These are phyloP conservation scores for Plantago major DNA, from an alignment of 257 asterid species.

Conservation along the genomic window DNA sequence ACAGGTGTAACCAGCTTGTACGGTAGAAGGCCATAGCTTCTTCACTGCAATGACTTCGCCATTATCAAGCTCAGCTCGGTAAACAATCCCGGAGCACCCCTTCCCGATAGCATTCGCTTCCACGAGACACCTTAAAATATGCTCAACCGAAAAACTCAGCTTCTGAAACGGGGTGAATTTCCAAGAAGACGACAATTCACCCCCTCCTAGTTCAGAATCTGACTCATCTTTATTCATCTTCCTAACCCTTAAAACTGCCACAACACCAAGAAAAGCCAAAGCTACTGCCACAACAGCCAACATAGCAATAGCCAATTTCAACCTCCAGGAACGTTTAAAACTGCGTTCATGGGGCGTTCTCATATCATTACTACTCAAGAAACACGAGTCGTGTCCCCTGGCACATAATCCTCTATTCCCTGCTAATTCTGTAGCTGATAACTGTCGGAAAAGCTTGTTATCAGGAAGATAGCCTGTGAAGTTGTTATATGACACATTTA, in stretches of 20 bases:
- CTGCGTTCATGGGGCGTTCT: conserved; percentile 21
- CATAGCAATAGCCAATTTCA: conserved; percentile 51
- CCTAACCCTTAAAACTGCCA: conserved; percentile 52
- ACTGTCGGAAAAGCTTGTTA: conserved; percentile 66
- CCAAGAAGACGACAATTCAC: conserved; percentile 43
- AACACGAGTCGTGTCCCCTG: conserved; percentile 55
- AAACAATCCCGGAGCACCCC: conserved; percentile 85
- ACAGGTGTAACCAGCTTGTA: conserved; percentile 26
- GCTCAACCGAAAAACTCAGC: conserved; percentile 51
- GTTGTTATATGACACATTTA: conserved; percentile 65
- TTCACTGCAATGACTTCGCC: conserved; percentile 75
- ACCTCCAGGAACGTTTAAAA: conserved; percentile 45
- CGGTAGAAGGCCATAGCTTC: conserved; percentile 63
- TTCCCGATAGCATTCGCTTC: conserved; percentile 74
- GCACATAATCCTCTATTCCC: conserved; percentile 62
- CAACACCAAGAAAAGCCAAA: conserved; percentile 50
- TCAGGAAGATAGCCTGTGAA: conserved; percentile 79
- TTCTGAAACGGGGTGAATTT: conserved; percentile 72
- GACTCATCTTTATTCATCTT: conserved; percentile 41
- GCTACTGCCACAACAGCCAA: conserved; percentile 38
- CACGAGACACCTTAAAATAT: conserved; percentile 48
- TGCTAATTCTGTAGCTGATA: conserved; percentile 46
- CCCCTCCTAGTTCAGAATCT: conserved; percentile 60
- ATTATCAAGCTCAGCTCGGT: conserved; percentile 53
- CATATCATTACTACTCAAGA: conserved; percentile 34